Evolutionary conservation across 2,329 filamentous ascomycete species (phyloP).

Genomic region (Fusarium oxysporum): DNA sequence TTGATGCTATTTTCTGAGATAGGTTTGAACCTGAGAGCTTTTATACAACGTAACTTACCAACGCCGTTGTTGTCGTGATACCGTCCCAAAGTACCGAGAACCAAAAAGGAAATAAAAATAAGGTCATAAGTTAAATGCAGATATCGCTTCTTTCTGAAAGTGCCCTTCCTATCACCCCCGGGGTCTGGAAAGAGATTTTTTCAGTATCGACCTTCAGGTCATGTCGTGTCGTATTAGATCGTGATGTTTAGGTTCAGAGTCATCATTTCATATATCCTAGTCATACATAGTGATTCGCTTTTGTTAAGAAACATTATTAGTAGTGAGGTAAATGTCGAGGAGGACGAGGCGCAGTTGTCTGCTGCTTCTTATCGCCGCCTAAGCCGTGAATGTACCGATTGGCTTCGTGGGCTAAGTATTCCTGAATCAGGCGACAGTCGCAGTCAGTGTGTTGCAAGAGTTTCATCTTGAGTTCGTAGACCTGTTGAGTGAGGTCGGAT

Average conservation of each 20-base stretch:
- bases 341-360: neutral
- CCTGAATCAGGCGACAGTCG: constrained; percentile 37
- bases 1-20: no score
- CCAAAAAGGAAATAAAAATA: neutral
- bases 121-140: neutral
- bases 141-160: neutral
- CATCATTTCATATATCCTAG: no score
- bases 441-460: constrained; percentile 42
- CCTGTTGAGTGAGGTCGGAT: constrained; percentile 27
- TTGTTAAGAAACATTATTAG: neutral
- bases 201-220: no score
- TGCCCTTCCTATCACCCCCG: neutral
- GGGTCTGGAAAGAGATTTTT: no score
- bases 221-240: no score
- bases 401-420: constrained; percentile 37
- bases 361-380: neutral
- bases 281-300: neutral
- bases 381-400: constrained; percentile 21
- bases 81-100: neutral
- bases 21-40: no score
- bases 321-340: neutral
- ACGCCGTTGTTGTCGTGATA: neutral
- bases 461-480: constrained; percentile 38
- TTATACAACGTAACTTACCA: no score
- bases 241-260: no score